A percentile compares a stretch with the other conserved stretches of the same genome.
Evolutionary conservation across 805 yeast genomes (phyloP).

Genomic region (Saccharomycopsis oosterbeekiorum): DNA sequence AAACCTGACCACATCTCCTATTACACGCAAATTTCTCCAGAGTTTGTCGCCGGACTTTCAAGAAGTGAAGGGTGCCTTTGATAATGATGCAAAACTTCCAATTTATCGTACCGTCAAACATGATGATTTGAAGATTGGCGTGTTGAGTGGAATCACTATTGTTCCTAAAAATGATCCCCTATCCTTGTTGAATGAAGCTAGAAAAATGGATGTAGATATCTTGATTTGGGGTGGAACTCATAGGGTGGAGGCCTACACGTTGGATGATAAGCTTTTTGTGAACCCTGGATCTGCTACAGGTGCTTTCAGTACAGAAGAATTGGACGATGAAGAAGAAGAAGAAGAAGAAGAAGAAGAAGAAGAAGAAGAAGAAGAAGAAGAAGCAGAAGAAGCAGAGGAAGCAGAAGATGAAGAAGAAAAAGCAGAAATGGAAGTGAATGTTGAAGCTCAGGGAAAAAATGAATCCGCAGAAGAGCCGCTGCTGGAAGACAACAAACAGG

Average conservation of each 20-base stretch:
- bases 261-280: constrained; percentile 88
- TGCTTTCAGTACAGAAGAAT: constrained; percentile 62
- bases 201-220: constrained; percentile 87
- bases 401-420: constrained; percentile 18
- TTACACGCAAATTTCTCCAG: constrained; percentile 54
- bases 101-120: constrained; percentile 52
- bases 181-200: constrained; percentile 68
- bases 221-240: constrained; percentile 91
- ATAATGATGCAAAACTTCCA: constrained; percentile 45
- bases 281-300: constrained; percentile 98
- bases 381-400: constrained; percentile 20
- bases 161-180: constrained; percentile 85
- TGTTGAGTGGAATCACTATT: constrained; percentile 73
- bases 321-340: constrained; percentile 41
- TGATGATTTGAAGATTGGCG: constrained; percentile 71
- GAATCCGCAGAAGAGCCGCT: constrained; percentile 22
- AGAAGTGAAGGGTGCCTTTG: constrained; percentile 77
- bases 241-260: constrained; percentile 82
- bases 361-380: constrained; percentile 25
- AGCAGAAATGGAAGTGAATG: constrained; percentile 2
- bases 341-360: constrained; percentile 25
- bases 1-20: constrained; percentile 60
- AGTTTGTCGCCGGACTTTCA: constrained; percentile 63
- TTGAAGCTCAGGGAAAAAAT: constrained; percentile 20
- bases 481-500: constrained; percentile 15